Conservation (phyloP, 1,139 yeast species). For the Yamadazyma jaroonii region DNA sequence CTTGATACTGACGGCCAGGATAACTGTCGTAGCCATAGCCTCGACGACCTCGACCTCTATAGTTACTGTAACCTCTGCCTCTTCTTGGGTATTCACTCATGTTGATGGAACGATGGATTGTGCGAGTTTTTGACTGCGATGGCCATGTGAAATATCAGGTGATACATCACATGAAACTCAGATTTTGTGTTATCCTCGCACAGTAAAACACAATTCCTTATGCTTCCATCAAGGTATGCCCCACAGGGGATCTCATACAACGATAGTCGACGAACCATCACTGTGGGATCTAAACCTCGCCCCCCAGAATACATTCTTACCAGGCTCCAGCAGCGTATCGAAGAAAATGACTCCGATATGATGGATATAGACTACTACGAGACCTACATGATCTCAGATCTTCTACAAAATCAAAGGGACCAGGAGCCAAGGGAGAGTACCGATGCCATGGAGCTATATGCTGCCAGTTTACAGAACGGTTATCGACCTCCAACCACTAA, state of each 20-base stretch:
- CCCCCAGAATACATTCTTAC: slow-evolving; percentile 27
- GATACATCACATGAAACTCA: too few relatives aligned
- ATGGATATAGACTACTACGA: slow-evolving; percentile 48
- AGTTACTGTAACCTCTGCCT: slow-evolving; percentile 13
- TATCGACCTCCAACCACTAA: too few relatives aligned
- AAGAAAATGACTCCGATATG: slow-evolving; percentile 49
- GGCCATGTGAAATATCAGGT: too few relatives aligned
- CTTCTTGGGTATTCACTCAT: slow-evolving; percentile 7
- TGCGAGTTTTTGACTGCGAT: too few relatives aligned
- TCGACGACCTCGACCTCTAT: slow-evolving; percentile 9
- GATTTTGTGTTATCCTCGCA: too few relatives aligned
- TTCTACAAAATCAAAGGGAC: not conserved
- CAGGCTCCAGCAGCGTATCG: slow-evolving; percentile 33
- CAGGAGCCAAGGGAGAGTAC: too few relatives aligned
- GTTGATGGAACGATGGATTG: too few relatives aligned
- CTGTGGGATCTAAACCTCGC: slow-evolving; percentile 25
- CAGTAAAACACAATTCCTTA: too few relatives aligned
- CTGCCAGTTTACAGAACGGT: too few relatives aligned
- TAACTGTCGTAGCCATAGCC: slow-evolving; percentile 6
- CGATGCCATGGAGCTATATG: too few relatives aligned
- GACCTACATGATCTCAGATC: slow-evolving; percentile 42
- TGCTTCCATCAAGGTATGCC: slow-evolving; percentile 47
- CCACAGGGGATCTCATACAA: slow-evolving; percentile 33
- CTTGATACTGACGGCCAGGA: slow-evolving; percentile 11
- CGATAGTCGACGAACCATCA: slow-evolving; percentile 30